Base-by-base conservation (phyloP, 2,329 filamentous ascomycete species). In the Rachicladosporium sp. region DNA sequence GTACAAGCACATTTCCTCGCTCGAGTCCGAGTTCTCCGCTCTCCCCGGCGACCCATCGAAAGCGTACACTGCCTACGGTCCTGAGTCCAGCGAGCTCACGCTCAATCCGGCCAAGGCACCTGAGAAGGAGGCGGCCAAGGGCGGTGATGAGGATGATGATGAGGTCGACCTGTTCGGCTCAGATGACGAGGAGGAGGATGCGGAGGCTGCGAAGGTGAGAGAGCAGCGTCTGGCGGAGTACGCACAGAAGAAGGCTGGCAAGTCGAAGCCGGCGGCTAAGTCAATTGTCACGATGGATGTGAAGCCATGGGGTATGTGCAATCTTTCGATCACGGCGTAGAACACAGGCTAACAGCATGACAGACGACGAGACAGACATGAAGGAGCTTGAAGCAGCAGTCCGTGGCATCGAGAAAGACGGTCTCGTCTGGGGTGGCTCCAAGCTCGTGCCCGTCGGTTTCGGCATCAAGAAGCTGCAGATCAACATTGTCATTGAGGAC, bases 381-480 rank as follows among this genome's bases (percentile, higher is more conserved):
- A 74, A 69, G 53, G 76, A 76, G 56, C 73, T 98, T 45, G 86
- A 94, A 73, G 72, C 67, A 27, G 71, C 80, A 50, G 88, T 96
- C 54, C 82, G 86, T 58, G 66, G 70, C 51, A 89, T 96, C 54
- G 77, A 89, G 68, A 78, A 82, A 74, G 89, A 96, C 36, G 91
- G 91, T 70, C 84, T 98, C 47, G 80, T 93, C 49, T 98, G 91
- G 91, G 89, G 89, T 78, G 78, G 73, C 50, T 88, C 83, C 65
- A 84, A 91, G 74, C 73, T 94, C 50, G 80, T 93, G 38, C 66
- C 88, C 51, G 80, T 98, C 57, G 89, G 88, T 59, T 98, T 85
- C 75, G 91, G 91, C 74, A 93, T 98, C 74, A 91, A 84, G 76
- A 96, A 96, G 78, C 80, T 98, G 49, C 89, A 96, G 77, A 93